Evolutionary conservation across 1,284 basidiomycete species (phyloP), one percentile per base, ranked within the genome.

Genomic region (Fereydounia khargensis): DNA sequence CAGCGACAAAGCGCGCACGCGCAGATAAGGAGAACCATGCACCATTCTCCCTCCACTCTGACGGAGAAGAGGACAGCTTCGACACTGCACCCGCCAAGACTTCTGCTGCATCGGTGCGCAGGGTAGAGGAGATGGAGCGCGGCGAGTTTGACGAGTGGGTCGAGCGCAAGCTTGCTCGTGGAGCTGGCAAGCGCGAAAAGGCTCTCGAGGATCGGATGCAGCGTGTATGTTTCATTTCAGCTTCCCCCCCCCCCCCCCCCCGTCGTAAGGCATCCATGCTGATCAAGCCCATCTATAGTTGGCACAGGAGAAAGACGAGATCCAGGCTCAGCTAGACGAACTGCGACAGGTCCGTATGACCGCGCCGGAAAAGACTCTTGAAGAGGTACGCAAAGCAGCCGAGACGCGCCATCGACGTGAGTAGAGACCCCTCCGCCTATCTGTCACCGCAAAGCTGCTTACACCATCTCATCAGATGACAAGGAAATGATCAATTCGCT

Each of bases 271-370:
- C n/a, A n/a, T n/a, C n/a, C n/a, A n/a, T n/a, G n/a, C n/a, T 9
- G 18, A 17, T 10, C 18, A 49, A n/a, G n/a, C n/a, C n/a, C n/a
- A n/a, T n/a, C n/a, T n/a, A n/a, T n/a, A n/a, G 35, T 24, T 68
- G 38, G 37, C 41, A 1, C 35, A 47, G 32, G 66, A 73, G 49
- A 51, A 59, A 18, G 68, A 71, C 32, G 64, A 64, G 6, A 49
- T 70, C n/a, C 68, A 71, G 45, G 38, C 48, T 3, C 67, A 74
- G 44, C 66, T 70, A 43, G 70, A 74, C 40, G 48, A 65, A 30
- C 51, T 74, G n/a, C 50, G 63, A n/a, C 57, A 62, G 18, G 44
- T 72, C 9, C 52, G 70, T 3, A 22, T 50, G 11, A 70, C 69
- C 0, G 51, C 50, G 25, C 46, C 65, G 13, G 71, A 74, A 47